A percentile compares a stretch with the other conserved stretches of the same genome.
Evolutionary conservation across 331 rosid species (phyloP).

Genomic region (Cucumis variabilis): DNA sequence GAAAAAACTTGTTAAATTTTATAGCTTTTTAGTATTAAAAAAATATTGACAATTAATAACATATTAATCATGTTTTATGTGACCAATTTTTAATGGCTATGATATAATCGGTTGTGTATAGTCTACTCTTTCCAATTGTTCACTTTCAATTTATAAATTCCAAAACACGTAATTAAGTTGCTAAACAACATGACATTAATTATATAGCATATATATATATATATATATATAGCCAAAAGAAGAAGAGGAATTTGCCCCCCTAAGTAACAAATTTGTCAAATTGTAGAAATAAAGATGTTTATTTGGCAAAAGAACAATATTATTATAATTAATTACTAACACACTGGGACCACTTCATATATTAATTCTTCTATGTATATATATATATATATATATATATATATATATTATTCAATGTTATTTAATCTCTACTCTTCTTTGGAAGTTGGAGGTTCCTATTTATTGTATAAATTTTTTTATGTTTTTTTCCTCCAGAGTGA

Average conservation of each 20-base stretch:
- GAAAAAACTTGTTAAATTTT: no score
- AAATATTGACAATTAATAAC: not conserved
- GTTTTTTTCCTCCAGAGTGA: not conserved
- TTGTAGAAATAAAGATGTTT: not conserved
- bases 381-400: no score
- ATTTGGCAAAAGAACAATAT: not conserved
- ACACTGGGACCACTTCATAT: not conserved
- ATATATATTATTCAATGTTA: no score
- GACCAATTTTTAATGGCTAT: not conserved
- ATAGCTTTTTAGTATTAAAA: no score
- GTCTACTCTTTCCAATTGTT: not conserved
- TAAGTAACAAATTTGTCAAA: not conserved
- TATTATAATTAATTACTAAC: not conserved
- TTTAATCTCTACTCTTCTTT: no score
- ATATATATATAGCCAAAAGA: not conserved
- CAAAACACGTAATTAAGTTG: not conserved
- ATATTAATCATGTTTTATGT: not conserved
- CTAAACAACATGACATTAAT: not conserved
- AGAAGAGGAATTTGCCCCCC: not conserved
- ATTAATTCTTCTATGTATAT: not conserved
- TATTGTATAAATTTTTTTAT: not conserved
- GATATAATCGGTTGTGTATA: not conserved
- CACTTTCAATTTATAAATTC: not conserved
- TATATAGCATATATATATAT: no score
- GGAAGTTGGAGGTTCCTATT: no score